phyloP scores from a whole-genome alignment of 352 stramenopile species.

The Pythium rishiriense region DNA sequence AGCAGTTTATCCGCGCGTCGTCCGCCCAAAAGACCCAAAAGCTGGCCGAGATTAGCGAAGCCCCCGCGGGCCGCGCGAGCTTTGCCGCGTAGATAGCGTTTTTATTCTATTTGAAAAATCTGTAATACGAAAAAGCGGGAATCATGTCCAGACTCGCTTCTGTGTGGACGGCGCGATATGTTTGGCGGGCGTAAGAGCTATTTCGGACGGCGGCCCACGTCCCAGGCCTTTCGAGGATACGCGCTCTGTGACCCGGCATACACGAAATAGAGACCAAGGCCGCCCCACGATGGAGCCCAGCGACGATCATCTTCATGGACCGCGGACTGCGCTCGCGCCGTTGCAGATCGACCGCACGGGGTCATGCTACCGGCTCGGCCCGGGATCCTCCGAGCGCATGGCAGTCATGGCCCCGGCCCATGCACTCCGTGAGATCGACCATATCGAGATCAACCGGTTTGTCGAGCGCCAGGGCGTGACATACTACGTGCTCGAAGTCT shows the following conservation, averaged over 20 bases:
- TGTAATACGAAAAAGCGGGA: too few species aligned
- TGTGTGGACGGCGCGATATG: too few species aligned
- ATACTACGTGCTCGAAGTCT: constrained; percentile 45
- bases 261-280: not conserved
- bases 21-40: constrained; percentile 21
- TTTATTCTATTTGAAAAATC: not conserved
- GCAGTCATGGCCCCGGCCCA: constrained; percentile 14
- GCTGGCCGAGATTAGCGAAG: constrained; percentile 8
- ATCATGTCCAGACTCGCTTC: too few species aligned
- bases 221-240: not conserved
- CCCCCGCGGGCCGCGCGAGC: constrained; percentile 7
- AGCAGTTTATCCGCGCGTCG: constrained; percentile 21
- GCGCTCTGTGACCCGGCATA: not conserved
- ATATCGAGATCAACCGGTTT: constrained; percentile 43
- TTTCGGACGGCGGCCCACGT: not conserved
- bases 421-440: constrained; percentile 31
- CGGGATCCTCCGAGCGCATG: constrained; percentile 12
- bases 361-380: constrained; percentile 12
- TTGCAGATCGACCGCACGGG: constrained; percentile 6
- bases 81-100: constrained; percentile 3
- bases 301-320: not conserved
- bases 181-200: not conserved
- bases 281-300: not conserved
- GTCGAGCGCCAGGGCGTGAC: constrained; percentile 39
- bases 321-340: not conserved